Evolutionary conservation across 495 filamentous ascomycete genomes (phyloP).

Genomic region (Apiosordaria backusii): DNA sequence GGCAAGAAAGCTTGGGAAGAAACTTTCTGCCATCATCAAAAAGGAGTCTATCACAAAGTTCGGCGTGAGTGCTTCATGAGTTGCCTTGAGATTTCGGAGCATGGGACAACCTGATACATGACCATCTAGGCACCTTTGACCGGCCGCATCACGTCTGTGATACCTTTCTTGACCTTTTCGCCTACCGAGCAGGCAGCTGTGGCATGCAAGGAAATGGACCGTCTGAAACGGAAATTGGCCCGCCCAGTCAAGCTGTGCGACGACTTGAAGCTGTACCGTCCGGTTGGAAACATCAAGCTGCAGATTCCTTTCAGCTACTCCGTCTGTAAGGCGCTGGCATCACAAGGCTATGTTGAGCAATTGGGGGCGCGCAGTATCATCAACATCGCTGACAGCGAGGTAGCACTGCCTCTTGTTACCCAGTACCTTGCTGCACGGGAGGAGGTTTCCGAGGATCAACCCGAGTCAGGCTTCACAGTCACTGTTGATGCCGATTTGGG

Average conservation of each 20-base stretch:
- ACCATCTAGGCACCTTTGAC: slow-evolving; percentile 21
- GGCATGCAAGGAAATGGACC: slow-evolving; percentile 44
- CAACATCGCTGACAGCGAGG: not conserved
- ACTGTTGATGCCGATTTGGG: not conserved
- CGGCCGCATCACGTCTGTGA: slow-evolving; percentile 41
- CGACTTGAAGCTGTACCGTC: slow-evolving; percentile 12
- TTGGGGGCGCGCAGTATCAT: slow-evolving; percentile 33
- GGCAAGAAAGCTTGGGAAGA: not conserved
- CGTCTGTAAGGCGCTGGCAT: slow-evolving; percentile 36
- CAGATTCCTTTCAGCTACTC: slow-evolving; percentile 32
- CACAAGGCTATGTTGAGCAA: slow-evolving; percentile 35
- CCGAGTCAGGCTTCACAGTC: not conserved
- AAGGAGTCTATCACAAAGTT: not conserved
- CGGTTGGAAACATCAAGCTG: slow-evolving; percentile 39
- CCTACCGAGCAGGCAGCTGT: slow-evolving; percentile 42
- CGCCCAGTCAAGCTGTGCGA: slow-evolving; percentile 30
- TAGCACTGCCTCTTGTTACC: not conserved
- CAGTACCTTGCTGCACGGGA: not conserved
- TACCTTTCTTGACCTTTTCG: slow-evolving; percentile 50
- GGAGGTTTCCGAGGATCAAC: not conserved
- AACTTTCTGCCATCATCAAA: not conserved
- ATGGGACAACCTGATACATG: not conserved
- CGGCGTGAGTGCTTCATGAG: not conserved
- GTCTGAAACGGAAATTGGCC: slow-evolving; percentile 31
- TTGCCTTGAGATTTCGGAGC: not conserved